phyloP scores from a whole-genome alignment of 169 alveolate species.

The Plasmodium berghei region DNA sequence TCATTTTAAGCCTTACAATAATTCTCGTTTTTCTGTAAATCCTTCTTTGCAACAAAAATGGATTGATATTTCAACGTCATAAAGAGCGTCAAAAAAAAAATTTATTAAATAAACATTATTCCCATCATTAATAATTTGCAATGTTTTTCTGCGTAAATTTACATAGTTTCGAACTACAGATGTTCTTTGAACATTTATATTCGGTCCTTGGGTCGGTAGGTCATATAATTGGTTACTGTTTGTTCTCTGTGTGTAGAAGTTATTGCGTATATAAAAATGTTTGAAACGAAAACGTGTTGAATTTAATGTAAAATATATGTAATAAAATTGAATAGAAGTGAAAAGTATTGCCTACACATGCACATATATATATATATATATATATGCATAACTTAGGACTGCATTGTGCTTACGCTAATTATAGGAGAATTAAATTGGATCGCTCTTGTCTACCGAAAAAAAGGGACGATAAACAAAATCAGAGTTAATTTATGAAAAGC shows the following conservation, averaged over 20 bases:
- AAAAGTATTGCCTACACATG: background rate
- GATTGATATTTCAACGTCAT: constrained; percentile 68
- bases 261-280: too few relatives aligned
- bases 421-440: constrained; percentile 15
- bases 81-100: constrained; percentile 63
- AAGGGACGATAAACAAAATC: background rate
- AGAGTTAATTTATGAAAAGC: background rate
- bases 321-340: background rate
- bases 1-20: constrained; percentile 4
- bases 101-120: constrained; percentile 49
- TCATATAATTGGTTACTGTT: constrained; percentile 13
- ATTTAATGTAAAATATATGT: background rate
- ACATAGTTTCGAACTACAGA: constrained; percentile 63
- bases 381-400: background rate
- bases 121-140: constrained; percentile 25
- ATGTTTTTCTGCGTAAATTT: constrained; percentile 48
- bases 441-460: constrained; percentile 34
- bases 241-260: constrained; percentile 15
- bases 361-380: background rate
- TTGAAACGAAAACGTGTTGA: background rate
- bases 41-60: constrained; percentile 62
- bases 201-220: constrained; percentile 65
- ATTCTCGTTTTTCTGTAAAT: constrained; percentile 21
- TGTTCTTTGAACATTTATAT: constrained; percentile 53
- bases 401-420: constrained; percentile 27